These are phyloP conservation scores for Colletotrichum godetiae DNA, from an alignment of 2,329 filamentous ascomycete genomes.

Conservation along the genomic window DNA sequence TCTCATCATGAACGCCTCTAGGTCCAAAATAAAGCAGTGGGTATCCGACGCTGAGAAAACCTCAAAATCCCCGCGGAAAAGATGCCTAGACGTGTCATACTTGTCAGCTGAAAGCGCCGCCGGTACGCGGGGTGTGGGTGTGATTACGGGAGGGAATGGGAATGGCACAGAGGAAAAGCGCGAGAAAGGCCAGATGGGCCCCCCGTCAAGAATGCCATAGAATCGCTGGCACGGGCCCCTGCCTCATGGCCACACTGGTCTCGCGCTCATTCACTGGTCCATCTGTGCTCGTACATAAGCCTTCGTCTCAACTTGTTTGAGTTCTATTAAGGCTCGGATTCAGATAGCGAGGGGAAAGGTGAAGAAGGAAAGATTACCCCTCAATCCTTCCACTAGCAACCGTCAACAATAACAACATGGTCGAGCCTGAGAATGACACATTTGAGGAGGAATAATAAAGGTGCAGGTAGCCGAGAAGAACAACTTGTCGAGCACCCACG, in stretches of 20 bases:
- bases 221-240: constrained; percentile 22
- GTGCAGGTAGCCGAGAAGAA: not conserved
- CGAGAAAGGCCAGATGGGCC: not conserved
- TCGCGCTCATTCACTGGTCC: constrained; percentile 3
- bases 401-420: not conserved
- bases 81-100: constrained; percentile 10
- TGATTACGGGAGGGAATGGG: not conserved
- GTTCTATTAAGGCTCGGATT: constrained; percentile 31
- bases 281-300: constrained; percentile 33
- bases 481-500: not conserved
- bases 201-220: not conserved
- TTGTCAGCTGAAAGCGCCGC: constrained; percentile 17
- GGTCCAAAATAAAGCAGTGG: constrained; percentile 1
- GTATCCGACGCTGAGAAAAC: constrained; percentile 2
- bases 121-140: not conserved
- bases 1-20: constrained; percentile 33
- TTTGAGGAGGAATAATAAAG: not conserved
- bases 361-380: not conserved
- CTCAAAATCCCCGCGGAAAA: constrained; percentile 11
- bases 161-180: not conserved
- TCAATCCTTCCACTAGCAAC: not conserved
- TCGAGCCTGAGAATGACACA: not conserved
- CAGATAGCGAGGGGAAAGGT: constrained; percentile 21
- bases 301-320: constrained; percentile 36
- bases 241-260: constrained; percentile 25